These are phyloP conservation scores for Exophiala lecanii-corni DNA, from an alignment of 2,329 filamentous ascomycete species.

Conservation along the genomic window DNA sequence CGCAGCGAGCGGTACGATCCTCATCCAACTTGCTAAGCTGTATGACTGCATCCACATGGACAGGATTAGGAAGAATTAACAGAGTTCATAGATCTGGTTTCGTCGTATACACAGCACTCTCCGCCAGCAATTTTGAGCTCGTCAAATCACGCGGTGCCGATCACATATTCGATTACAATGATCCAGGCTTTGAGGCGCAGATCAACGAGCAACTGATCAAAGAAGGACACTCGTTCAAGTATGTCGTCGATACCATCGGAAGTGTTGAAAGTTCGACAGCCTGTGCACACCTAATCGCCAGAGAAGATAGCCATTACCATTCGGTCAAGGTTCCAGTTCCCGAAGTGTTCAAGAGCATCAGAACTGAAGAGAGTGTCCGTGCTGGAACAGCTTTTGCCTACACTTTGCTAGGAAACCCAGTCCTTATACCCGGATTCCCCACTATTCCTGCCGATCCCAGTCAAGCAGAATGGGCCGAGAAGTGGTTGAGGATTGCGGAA, in stretches of 20 bases:
- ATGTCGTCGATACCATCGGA: slow-evolving; percentile 34
- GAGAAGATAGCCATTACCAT: slow-evolving; percentile 28
- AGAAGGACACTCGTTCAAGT: slow-evolving; percentile 24
- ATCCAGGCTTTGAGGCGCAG: slow-evolving; percentile 27
- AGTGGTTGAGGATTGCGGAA: slow-evolving; percentile 30
- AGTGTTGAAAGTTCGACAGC: slow-evolving; percentile 25
- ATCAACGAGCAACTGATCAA: slow-evolving; percentile 33
- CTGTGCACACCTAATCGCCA: slow-evolving; percentile 31
- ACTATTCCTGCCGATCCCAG: neutral
- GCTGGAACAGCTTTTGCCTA: slow-evolving; percentile 29
- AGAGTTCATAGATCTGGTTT: slow-evolving; percentile 27
- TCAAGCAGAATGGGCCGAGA: neutral
- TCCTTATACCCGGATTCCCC: slow-evolving; percentile 15
- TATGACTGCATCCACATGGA: neutral
- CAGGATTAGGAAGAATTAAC: too few species aligned
- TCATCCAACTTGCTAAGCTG: slow-evolving; percentile 36
- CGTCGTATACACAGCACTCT: slow-evolving; percentile 31
- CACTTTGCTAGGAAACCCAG: slow-evolving; percentile 29
- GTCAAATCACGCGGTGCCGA: slow-evolving; percentile 33
- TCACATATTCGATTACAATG: slow-evolving; percentile 33
- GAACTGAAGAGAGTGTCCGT: slow-evolving; percentile 30
- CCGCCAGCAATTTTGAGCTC: slow-evolving; percentile 29
- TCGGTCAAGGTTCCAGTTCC: slow-evolving; percentile 24
- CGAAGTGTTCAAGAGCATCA: neutral
- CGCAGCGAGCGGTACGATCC: slow-evolving; percentile 34